These are phyloP conservation scores for Leccinum broughii DNA, from an alignment of 768 basidiomycete genomes.

Conservation along the genomic window DNA sequence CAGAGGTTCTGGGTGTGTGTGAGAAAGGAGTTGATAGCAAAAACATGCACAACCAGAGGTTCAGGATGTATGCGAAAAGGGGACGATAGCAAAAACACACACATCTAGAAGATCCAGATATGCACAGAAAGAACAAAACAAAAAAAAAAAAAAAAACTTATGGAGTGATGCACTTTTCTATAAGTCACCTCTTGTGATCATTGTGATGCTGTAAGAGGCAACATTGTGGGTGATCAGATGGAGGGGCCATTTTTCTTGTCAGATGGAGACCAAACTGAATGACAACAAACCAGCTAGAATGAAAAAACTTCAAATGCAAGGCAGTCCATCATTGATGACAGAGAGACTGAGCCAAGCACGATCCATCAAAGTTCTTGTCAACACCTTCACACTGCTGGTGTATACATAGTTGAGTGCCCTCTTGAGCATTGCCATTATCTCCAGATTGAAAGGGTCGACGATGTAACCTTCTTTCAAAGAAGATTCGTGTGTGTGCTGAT, in stretches of 20 bases:
- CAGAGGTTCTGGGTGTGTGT: too few relatives aligned
- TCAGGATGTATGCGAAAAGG: too few relatives aligned
- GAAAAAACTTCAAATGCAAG: too few relatives aligned
- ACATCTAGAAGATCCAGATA: neutral
- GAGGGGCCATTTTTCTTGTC: neutral
- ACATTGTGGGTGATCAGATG: neutral
- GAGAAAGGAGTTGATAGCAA: neutral
- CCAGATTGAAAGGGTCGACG: neutral
- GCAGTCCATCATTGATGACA: too few relatives aligned
- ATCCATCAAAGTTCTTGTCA: slow-evolving; percentile 5
- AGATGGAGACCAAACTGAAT: neutral
- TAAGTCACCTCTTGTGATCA: slow-evolving; percentile 5
- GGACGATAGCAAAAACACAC: neutral
- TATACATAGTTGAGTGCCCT: slow-evolving; percentile 5
- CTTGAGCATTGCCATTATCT: neutral
- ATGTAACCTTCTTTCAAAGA: neutral
- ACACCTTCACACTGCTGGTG: neutral
- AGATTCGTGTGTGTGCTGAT: neutral
- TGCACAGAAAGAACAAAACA: neutral
- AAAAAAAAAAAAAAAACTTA: neutral
- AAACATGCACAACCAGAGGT: too few relatives aligned
- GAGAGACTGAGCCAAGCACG: neutral
- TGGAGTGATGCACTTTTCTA: neutral
- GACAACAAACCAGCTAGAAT: too few relatives aligned
- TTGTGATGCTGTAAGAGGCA: neutral